phyloP scores from a whole-genome alignment of 306 rosid genomes.

The Pyrus communis region DNA sequence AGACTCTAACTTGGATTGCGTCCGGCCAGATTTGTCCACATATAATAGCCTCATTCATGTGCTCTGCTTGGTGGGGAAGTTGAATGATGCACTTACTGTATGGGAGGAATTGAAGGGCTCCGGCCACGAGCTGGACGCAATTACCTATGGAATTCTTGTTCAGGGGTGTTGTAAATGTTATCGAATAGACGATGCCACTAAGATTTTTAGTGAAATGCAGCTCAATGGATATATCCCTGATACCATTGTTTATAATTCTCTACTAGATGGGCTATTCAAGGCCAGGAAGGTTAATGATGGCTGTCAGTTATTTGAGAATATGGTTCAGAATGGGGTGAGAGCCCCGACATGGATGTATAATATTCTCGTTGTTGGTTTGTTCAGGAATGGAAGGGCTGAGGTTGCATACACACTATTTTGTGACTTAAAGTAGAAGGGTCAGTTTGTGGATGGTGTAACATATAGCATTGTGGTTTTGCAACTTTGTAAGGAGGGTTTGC shows the following conservation, averaged over 20 bases:
- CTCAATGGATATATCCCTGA: conserved; percentile 40
- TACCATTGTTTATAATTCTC: conserved; percentile 60
- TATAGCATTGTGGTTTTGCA: conserved; percentile 74
- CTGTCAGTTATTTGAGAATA: conserved; percentile 78
- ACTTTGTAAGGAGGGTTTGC: conserved; percentile 61
- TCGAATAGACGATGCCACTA: conserved; percentile 47
- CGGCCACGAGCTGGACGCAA: conserved; percentile 58
- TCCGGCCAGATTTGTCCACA: conserved; percentile 66
- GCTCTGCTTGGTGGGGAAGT: conserved; percentile 66
- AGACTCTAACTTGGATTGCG: conserved; percentile 5
- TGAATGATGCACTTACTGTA: conserved; percentile 55
- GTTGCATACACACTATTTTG: conserved; percentile 69
- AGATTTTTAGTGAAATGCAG: conserved; percentile 62
- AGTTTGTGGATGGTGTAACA: conserved; percentile 65
- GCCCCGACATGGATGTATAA: conserved; percentile 63
- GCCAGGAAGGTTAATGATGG: conserved; percentile 57
- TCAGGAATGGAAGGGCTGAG: conserved; percentile 77
- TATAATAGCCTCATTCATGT: conserved; percentile 63
- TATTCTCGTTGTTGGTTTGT: conserved; percentile 66
- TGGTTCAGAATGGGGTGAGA: conserved; percentile 68
- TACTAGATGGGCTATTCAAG: conserved; percentile 65
- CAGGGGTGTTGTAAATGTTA: conserved; percentile 63
- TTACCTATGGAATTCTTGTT: conserved; percentile 52
- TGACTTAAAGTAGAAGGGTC: conserved; percentile 83
- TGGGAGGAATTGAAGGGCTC: conserved; percentile 73